phyloP scores from a whole-genome alignment of 2,329 filamentous ascomycete species.

The Zarea fungicola region DNA sequence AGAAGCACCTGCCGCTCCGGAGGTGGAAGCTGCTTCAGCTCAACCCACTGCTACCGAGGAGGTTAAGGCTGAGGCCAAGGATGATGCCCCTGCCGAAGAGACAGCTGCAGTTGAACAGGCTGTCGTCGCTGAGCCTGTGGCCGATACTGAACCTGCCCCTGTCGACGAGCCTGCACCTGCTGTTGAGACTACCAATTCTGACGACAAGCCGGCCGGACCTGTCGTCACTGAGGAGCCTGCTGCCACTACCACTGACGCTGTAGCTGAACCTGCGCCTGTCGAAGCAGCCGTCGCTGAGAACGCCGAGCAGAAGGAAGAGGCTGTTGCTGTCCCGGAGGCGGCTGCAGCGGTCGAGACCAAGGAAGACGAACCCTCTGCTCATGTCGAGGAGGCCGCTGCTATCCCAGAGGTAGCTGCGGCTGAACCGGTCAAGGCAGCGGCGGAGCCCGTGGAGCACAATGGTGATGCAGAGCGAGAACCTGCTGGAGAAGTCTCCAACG shows the following conservation, averaged over 20 bases:
- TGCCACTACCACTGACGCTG: no score
- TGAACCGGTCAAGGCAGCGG: not conserved
- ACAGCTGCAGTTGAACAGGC: not conserved
- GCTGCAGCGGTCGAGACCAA: slow-evolving; percentile 14
- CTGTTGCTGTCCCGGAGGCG: not conserved
- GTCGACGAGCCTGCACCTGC: no score
- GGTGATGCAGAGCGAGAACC: slow-evolving; percentile 7
- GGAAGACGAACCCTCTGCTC: slow-evolving; percentile 13
- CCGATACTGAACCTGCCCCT: not conserved
- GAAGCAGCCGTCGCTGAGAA: not conserved
- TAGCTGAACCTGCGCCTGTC: not conserved
- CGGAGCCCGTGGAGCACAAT: not conserved
- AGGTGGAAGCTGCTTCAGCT: no score
- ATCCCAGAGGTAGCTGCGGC: not conserved
- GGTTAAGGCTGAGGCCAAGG: no score
- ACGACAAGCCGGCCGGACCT: no score
- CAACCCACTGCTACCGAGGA: no score
- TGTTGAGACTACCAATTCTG: no score
- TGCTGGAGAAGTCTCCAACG: not conserved
- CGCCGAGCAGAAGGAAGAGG: not conserved
- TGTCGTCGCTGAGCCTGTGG: not conserved
- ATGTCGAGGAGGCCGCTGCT: not conserved
- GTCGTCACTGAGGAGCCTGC: no score
- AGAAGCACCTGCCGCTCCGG: not conserved
- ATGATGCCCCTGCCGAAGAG: not conserved